These are phyloP conservation scores for Ploettnerulaceae sp. DNA, from an alignment of 2,329 filamentous ascomycete genomes.

Conservation along the genomic window DNA sequence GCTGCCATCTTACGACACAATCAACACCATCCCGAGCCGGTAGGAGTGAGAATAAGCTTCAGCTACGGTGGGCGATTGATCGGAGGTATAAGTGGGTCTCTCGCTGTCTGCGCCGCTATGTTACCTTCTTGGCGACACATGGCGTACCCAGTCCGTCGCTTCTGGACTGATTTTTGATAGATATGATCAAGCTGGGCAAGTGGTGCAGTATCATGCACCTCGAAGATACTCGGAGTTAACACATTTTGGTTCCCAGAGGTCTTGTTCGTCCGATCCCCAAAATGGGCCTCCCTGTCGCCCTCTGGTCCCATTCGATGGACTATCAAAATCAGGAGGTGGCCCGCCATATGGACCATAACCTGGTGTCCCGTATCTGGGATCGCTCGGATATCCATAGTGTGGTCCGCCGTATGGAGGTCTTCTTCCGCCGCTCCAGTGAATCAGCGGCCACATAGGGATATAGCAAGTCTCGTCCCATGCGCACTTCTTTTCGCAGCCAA, in stretches of 20 bases:
- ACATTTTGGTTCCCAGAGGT: conserved; percentile 29
- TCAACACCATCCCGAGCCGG: no score
- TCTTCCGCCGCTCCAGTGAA: conserved; percentile 7
- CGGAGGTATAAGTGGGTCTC: no score
- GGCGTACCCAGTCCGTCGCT: neutral
- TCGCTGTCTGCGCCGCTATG: no score
- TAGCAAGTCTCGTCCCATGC: conserved; percentile 42
- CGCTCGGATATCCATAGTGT: neutral
- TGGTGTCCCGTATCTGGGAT: no score
- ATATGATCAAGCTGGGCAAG: neutral
- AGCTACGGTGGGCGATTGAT: no score
- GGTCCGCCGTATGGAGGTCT: conserved; percentile 1
- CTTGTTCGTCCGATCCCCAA: conserved; percentile 20
- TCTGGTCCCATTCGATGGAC: conserved; percentile 12
- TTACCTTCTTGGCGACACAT: no score
- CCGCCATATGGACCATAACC: conserved; percentile 13
- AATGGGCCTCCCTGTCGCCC: conserved; percentile 7
- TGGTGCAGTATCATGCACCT: conserved; percentile 3
- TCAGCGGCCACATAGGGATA: conserved; percentile 48
- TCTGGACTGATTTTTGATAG: neutral
- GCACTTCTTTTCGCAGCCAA: conserved; percentile 39
- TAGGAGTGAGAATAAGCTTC: no score
- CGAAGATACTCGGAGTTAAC: conserved; percentile 27
- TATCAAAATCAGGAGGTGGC: neutral
- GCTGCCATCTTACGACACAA: no score